Base-by-base conservation (phyloP, 345 rosid species). In the Raphanus sativus region DNA sequence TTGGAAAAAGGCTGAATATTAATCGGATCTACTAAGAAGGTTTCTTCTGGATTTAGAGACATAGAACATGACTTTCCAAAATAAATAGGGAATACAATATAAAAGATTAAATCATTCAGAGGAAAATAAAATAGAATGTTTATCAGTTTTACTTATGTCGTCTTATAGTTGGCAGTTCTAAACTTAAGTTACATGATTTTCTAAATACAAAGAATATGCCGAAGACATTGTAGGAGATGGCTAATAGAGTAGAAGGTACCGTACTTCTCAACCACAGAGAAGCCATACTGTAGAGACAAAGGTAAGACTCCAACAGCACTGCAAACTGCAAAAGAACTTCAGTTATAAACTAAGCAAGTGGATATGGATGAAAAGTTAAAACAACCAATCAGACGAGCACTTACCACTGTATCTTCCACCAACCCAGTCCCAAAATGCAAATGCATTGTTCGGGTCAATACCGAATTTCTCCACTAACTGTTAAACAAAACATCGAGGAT, bases 371-470 rank as follows among this genome's bases (percentile, higher is more conserved):
- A 68, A n/a, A 62, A 76, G 58, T 15, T 34, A 32, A 59, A 54
- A 67, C 64, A 58, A 50, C 75, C 42, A 56, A 59, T 40, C 25
- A 62, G 59, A 50, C 32, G 33, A 72, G 66, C 75, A 75, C 85
- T 72, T 86, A 95, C 98, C 99, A 81, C 99, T 90, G 69, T 92
- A 89, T 7, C 97, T 85, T 77, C 98, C 99, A 68, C 99, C 94
- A 76, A 92, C 99, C 99, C 99, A 94, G 83, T 94, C 96, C 98
- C 98, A 94, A 79, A 95, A 92, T 72, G 99, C 91, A 87, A 95
- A 95, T 69, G 99, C 94, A 86, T 95, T 88, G 32, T 88, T 90
- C 15, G 98, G 97, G 84, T 95, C 98, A 83, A 95, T 92, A 64
- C 99, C 98, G 56, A 95, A 95, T 82, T 90, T 87, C 85, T 95